Evolutionary conservation across 2,329 filamentous ascomycete species (phyloP), one percentile per base, ranked within the genome.

Genomic region (Cytospora leucostoma): DNA sequence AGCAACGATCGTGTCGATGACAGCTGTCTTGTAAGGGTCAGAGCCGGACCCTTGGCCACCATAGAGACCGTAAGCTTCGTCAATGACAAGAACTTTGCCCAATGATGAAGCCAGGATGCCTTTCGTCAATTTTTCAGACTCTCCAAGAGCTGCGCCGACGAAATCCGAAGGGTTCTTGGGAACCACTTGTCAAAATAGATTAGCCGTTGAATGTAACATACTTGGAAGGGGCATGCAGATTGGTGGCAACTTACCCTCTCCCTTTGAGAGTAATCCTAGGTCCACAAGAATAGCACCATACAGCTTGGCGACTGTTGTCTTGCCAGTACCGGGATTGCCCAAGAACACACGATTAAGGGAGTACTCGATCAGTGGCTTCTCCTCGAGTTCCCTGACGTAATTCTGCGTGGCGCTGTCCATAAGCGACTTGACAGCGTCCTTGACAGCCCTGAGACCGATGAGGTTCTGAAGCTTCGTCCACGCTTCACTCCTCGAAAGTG

Each of bases 51-150:
- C 72, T 2, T 72, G 71, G 0, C 77, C 77, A 1, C 75, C 73
- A 53, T 80, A 83, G 0, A 94, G 78, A 38, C 86, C 85, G 67
- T 94, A 93, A 0, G 90, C 90, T 70, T 95, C 91, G 66, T 94
- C 91, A 3, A 94, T 92, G 15, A 94, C 84, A 0, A 94, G 80
- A 0, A 93, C 89, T 67, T 93, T 94, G 0, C 91, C 91, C 0
- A 82, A 67, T 0, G 88, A 86, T 0, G 86, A 76, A 0, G 83
- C 84, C 0, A 94, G 78, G 7, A 93, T 92, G 0, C 79, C 87
- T 67, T 91, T 93, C 0, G 90, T 93, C 38, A 87, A 85, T 2
- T 81, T 78, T 71, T 94, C 90, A 0, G 90, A 93, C 1, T 82
- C 77, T 0, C 91, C 91, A 0, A 94, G 65, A 0, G 71, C 78